These are phyloP conservation scores for Larix kaempferi DNA, from an alignment of 75 land plant species.

Conservation along the genomic window DNA sequence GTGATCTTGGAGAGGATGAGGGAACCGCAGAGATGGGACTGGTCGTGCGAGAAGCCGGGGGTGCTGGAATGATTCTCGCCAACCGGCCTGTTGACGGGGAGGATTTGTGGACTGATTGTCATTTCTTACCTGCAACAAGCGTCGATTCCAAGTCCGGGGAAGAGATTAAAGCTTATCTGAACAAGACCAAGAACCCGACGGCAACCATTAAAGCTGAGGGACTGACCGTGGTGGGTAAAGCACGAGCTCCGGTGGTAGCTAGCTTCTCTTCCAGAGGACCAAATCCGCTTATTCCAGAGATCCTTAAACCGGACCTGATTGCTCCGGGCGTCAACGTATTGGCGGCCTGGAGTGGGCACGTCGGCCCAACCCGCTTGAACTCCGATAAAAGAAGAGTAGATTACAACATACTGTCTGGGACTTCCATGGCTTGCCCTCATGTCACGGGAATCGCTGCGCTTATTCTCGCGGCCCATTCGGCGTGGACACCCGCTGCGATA, in stretches of 20 bases:
- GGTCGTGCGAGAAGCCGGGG: slow-evolving; percentile 29
- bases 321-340: slow-evolving; percentile 59
- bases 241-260: slow-evolving; percentile 32
- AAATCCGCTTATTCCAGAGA: slow-evolving; percentile 21
- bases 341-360: slow-evolving; percentile 46
- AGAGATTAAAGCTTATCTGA: background rate
- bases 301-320: slow-evolving; percentile 63
- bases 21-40: slow-evolving; percentile 23
- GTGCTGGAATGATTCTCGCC: slow-evolving; percentile 19
- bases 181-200: slow-evolving; percentile 19
- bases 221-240: slow-evolving; percentile 10
- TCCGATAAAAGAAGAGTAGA: slow-evolving; percentile 16
- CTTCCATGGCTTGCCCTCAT: slow-evolving; percentile 75
- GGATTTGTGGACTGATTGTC: background rate
- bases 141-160: background rate
- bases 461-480: slow-evolving; percentile 38
- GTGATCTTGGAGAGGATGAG: slow-evolving; percentile 19
- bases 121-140: background rate
- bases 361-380: slow-evolving; percentile 4
- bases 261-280: slow-evolving; percentile 70
- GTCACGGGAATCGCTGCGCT: slow-evolving; percentile 61
- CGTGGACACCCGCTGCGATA: slow-evolving; percentile 66
- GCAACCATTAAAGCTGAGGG: slow-evolving; percentile 26
- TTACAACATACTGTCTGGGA: slow-evolving; percentile 49
- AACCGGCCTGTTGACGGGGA: slow-evolving; percentile 3